Conservation (phyloP, 2,329 filamentous ascomycete genomes). For the Aspergillus chevalieri region DNA sequence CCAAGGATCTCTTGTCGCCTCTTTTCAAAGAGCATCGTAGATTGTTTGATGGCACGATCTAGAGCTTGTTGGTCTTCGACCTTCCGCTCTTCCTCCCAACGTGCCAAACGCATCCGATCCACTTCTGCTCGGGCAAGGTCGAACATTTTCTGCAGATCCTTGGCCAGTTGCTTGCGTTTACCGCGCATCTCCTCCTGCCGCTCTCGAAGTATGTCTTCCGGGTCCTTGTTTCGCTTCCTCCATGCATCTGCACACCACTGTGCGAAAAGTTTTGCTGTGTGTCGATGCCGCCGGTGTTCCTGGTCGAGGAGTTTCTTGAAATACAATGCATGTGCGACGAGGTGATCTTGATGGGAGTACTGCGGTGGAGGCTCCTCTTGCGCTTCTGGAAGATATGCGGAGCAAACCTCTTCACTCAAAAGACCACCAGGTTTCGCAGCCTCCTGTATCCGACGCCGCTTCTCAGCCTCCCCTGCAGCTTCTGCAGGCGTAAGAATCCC, state of each 20-base stretch:
- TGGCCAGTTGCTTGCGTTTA: conserved; percentile 66
- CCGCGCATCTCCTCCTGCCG: conserved; percentile 60
- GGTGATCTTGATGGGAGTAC: conserved; percentile 82
- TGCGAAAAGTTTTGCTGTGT: conserved; percentile 72
- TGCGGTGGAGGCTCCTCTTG: conserved; percentile 68
- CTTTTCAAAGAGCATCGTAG: conserved; percentile 45
- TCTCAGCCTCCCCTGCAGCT: conserved; percentile 60
- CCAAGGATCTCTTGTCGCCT: conserved; percentile 40
- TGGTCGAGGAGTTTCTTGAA: conserved; percentile 73
- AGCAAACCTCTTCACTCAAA: conserved; percentile 64
- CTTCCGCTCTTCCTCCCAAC: conserved; percentile 54
- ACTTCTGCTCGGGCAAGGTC: conserved; percentile 54
- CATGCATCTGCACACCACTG: conserved; percentile 42
- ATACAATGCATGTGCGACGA: conserved; percentile 70
- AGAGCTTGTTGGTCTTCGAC: conserved; percentile 48
- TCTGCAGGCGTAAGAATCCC: conserved; percentile 51
- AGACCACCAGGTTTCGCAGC: conserved; percentile 70
- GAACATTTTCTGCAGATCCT: conserved; percentile 58
- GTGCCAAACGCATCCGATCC: conserved; percentile 49
- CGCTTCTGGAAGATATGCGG: conserved; percentile 65
- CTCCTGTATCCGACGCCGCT: conserved; percentile 64
- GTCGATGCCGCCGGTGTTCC: conserved; percentile 71
- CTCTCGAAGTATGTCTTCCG: conserved; percentile 76
- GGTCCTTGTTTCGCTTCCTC: conserved; percentile 37
- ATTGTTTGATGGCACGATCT: conserved; percentile 48